Conservation (phyloP, 345 rosid genomes). For the Euclidium syriacum region DNA sequence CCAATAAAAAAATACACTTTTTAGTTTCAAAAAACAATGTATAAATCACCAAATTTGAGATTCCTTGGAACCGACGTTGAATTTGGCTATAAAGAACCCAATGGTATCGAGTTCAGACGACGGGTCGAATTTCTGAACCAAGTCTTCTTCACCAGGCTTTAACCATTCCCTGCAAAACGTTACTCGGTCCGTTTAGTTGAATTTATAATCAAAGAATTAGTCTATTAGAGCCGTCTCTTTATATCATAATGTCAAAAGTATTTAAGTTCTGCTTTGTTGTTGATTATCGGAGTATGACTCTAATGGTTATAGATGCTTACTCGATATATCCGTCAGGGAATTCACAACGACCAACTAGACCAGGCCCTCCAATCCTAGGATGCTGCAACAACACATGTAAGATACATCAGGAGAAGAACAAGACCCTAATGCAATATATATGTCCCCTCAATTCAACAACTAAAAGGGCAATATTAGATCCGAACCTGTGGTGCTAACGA, state of each 20-base stretch:
- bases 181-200: background rate
- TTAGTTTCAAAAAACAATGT: background rate
- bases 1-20: slow-evolving; percentile 4
- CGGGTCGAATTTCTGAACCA: slow-evolving; percentile 93
- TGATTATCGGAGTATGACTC: background rate
- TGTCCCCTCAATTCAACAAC: background rate
- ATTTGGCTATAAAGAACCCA: slow-evolving; percentile 95
- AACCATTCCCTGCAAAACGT: slow-evolving; percentile 72
- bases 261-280: background rate
- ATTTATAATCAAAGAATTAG: background rate
- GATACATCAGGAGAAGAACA: background rate
- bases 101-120: slow-evolving; percentile 84
- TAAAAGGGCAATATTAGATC: background rate
- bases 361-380: slow-evolving; percentile 92
- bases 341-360: slow-evolving; percentile 68
- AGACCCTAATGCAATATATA: background rate
- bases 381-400: slow-evolving; percentile 38
- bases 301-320: slow-evolving; percentile 44
- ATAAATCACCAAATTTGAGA: background rate
- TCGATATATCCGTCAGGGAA: slow-evolving; percentile 74
- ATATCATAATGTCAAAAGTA: slow-evolving; percentile 8
- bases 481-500: slow-evolving; percentile 83
- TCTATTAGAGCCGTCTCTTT: background rate
- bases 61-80: slow-evolving; percentile 49
- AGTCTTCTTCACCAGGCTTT: slow-evolving; percentile 82